These are phyloP conservation scores for Rhizophlyctis rosea DNA, from an alignment of 192 early-diverging fungal species.

Conservation along the genomic window DNA sequence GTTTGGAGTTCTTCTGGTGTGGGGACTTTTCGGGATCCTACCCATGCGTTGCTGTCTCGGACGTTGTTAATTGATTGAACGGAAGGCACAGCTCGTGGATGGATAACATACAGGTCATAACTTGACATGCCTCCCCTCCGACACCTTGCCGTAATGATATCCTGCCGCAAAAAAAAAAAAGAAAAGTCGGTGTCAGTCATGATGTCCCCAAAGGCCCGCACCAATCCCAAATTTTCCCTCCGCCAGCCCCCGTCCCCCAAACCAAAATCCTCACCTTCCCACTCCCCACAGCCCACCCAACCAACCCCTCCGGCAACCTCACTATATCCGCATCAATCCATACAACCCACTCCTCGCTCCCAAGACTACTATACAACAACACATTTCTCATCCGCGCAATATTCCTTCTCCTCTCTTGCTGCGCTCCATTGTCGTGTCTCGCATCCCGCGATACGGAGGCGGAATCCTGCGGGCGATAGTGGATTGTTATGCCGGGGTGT, in stretches of 20 bases:
- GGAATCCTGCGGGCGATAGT: background rate
- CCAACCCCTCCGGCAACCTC: conserved; percentile 21
- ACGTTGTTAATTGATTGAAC: no score
- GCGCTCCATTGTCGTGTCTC: conserved; percentile 22
- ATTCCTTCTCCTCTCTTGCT: conserved; percentile 24
- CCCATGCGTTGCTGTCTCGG: conserved; percentile 15
- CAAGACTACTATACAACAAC: conserved; percentile 14
- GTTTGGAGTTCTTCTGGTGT: conserved; percentile 14
- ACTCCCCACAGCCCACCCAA: conserved; percentile 28
- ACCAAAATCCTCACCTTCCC: no score
- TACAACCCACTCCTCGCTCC: conserved; percentile 26
- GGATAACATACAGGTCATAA: conserved; percentile 5
- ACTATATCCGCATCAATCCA: conserved; percentile 42
- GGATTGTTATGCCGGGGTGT: background rate
- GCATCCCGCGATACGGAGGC: background rate
- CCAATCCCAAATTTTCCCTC: no score
- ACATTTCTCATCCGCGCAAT: conserved; percentile 32
- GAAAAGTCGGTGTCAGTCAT: no score
- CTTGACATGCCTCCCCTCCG: background rate
- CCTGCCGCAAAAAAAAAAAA: no score
- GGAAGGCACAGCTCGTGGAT: no score
- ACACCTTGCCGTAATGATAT: conserved; percentile 36
- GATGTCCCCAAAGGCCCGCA: no score
- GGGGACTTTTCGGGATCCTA: conserved; percentile 16
- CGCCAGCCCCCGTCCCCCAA: no score